Evolutionary conservation across 768 basidiomycete species (phyloP), one percentile per base, ranked within the genome.

Genomic region (Tylopilus plumbeoviolaceoides): DNA sequence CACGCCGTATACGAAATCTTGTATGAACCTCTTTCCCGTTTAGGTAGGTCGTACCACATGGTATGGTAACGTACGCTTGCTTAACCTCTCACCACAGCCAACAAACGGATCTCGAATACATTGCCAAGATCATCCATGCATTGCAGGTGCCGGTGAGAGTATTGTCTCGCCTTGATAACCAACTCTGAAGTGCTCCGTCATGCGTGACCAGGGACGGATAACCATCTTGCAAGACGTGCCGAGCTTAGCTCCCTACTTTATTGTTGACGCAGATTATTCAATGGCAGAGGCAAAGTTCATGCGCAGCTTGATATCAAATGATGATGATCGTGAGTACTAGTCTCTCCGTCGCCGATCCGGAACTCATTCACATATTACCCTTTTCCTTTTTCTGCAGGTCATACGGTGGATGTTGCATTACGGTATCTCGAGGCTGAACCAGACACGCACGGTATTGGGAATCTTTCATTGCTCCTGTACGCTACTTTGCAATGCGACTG

Each of bases 171-270:
- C 5, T 38, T 15, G 33, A 42, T 35, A 43, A 42, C 18, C n/a
- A 12, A 48, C 18, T 47, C 21, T 30, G 33, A 41, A 3, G 9
- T 21, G 20, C 5, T 20, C 20, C 12, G 8, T 21, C 23, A 38
- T 42, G 15, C 21, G 7, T 40, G n/a, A 45, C 7, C 53, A 91
- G 86, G 83, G 85, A 45, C 84, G 91, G 15, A 68, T 89, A 17
- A 77, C 75, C 7, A 91, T 83, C 48, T 63, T 95, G 18, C 75
- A 77, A 36, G 92, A 95, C 57, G 76, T 97, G 35, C 80, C 87
- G 1, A 60, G 64, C 1, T 73, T 84, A 21, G 85, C 82, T 0
- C 81, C 87, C 1, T 95, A 85, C 67, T 82, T 95, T 70, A 98
- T 97, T 66, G 67, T 80, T 17, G 79, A 82, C 4, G 90, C 91